Evolutionary conservation across 208 protist species (phyloP), one percentile per base, ranked within the genome.

Genomic region (Leishmania turanica): DNA sequence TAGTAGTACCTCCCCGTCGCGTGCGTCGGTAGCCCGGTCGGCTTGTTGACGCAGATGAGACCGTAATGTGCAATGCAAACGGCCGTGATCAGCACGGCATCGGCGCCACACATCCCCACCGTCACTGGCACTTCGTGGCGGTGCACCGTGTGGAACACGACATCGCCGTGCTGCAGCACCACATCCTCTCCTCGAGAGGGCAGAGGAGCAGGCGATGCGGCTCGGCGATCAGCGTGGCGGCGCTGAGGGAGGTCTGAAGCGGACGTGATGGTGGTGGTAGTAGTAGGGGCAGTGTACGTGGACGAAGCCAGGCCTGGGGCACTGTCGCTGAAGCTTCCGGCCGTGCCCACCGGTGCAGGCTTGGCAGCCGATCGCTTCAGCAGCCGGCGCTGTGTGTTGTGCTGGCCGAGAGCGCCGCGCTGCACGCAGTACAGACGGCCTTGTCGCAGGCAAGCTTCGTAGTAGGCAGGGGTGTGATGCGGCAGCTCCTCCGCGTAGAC

Each of bases 51-150:
- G 58, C 86, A 80, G 34, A 96, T 49, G 40, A 96, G 65, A 19
- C 94, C 94, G 84, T 93, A 94, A 9, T 19, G 56, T 6, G 17
- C 34, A 58, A 97, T 97, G 75, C 89, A 81, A 13, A 95, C 92
- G 1, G 88, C 85, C 6, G 89, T 79, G 42, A 96, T 69, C 42
- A 77, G 53, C 56, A 95, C 82, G 6, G 92, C 82, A 66, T 93
- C 94, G 2, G 89, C 76, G 34, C 92, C 94, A 27, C 78, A 80
- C 0, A 85, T 34, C 24, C 97, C 96, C 19, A 97, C 86, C 8
- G 79, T 70, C 0, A 99, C 91, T 0, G 97, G 97, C 9, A 98
- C 90, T 80, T 99, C 98, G 81, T 99, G 98, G 24, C 97, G 93
- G 81, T 99, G 98, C 13, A 99, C 87, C 0, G 85, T 90, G 84